phyloP scores from a whole-genome alignment of 441 rosid genomes.

The Kokia cookei region DNA sequence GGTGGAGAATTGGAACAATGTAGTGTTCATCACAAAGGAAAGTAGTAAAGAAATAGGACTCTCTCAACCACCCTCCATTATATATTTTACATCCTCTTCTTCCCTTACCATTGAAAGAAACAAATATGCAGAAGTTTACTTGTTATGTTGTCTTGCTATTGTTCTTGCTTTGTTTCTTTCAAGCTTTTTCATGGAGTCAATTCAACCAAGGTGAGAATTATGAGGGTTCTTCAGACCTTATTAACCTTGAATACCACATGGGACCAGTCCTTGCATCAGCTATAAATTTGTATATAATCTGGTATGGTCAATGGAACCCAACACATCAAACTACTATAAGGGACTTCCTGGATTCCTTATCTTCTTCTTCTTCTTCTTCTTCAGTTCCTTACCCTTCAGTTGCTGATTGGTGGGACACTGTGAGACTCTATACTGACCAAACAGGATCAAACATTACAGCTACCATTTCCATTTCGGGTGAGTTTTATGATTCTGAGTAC shows the following conservation, averaged over 20 bases:
- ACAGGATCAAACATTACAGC: constrained; percentile 54
- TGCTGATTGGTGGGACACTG: constrained; percentile 56
- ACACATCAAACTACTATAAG: constrained; percentile 44
- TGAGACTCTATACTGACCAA: constrained; percentile 56
- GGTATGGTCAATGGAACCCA: constrained; percentile 64
- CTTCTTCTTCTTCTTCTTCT: constrained; percentile 28
- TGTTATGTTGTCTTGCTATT: constrained; percentile 14
- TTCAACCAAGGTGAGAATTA: constrained; percentile 31
- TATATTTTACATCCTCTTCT: too few species aligned
- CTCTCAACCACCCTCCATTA: too few species aligned
- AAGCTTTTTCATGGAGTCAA: constrained; percentile 21
- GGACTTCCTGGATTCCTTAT: constrained; percentile 46
- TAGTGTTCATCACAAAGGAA: too few species aligned
- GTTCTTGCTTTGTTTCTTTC: constrained; percentile 4
- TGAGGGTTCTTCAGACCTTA: constrained; percentile 53
- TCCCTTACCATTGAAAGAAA: background rate
- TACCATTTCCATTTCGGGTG: constrained; percentile 35
- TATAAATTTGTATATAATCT: constrained; percentile 41
- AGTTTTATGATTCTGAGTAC: constrained; percentile 36
- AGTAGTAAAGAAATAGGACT: too few species aligned
- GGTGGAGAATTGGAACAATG: too few species aligned
- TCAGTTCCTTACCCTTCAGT: constrained; percentile 47
- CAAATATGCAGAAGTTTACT: constrained; percentile 11
- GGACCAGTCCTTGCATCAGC: constrained; percentile 59
- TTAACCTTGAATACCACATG: constrained; percentile 53